These are phyloP conservation scores for Parathielavia appendiculata DNA, from an alignment of 495 filamentous ascomycete genomes.

Conservation along the genomic window DNA sequence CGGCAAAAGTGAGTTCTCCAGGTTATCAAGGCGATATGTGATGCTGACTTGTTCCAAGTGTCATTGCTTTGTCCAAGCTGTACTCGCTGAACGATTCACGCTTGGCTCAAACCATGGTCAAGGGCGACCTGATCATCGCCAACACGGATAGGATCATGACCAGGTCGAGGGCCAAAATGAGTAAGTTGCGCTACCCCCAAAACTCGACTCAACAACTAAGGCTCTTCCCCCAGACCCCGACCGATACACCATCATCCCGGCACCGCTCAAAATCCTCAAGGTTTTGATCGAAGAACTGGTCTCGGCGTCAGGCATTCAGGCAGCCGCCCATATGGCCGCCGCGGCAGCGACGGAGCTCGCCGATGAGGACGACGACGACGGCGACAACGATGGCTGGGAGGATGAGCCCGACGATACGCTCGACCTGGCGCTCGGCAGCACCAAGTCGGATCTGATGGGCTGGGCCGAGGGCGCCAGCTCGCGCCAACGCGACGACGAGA, in stretches of 20 bases:
- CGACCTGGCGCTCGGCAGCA: constrained; percentile 62
- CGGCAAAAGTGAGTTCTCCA: constrained; percentile 70
- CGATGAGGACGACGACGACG: constrained; percentile 52
- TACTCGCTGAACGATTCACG: constrained; percentile 83
- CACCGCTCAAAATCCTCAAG: constrained; percentile 91
- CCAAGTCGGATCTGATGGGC: constrained; percentile 73
- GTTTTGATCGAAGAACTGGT: constrained; percentile 85
- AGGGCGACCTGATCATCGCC: constrained; percentile 83
- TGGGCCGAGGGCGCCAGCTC: constrained; percentile 55
- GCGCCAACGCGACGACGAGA: constrained; percentile 84
- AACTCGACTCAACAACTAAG: constrained; percentile 10
- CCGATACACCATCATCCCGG: constrained; percentile 80
- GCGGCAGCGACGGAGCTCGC: constrained; percentile 49
- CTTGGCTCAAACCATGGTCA: constrained; percentile 70
- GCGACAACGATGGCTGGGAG: constrained; percentile 81
- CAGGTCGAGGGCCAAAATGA: constrained; percentile 73
- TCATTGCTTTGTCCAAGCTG: constrained; percentile 84
- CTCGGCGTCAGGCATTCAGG: constrained; percentile 50
- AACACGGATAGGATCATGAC: constrained; percentile 85
- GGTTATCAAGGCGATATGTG: too few species aligned
- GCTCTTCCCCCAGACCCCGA: constrained; percentile 60
- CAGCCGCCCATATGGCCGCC: constrained; percentile 44
- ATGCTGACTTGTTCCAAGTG: constrained; percentile 49
- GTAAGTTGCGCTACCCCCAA: constrained; percentile 36
- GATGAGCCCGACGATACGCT: constrained; percentile 65